Evolutionary conservation across 2,329 filamentous ascomycete genomes (phyloP).

Genomic region (Penicillium sp.): DNA sequence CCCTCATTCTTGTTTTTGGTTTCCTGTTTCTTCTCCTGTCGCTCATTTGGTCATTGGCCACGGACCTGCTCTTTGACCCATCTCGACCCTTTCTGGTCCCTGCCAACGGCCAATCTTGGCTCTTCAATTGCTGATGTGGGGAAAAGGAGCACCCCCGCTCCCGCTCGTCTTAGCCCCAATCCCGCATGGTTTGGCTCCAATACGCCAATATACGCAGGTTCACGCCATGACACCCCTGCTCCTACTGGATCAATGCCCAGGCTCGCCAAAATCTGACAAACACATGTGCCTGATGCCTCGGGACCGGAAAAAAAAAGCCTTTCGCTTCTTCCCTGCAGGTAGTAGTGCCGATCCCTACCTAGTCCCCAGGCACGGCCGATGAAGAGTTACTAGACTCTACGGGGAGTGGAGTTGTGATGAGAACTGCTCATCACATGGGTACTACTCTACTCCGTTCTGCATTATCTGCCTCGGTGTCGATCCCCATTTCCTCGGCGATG

Average conservation of each 20-base stretch:
- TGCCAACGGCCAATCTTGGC: neutral
- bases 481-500: slow-evolving; percentile 7
- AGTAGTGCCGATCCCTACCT: slow-evolving; percentile 4
- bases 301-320: neutral
- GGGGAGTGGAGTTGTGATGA: slow-evolving; percentile 2
- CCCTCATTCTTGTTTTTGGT: slow-evolving; percentile 2
- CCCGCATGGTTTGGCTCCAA: neutral
- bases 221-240: neutral
- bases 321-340: neutral
- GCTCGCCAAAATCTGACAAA: neutral
- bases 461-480: slow-evolving; percentile 10
- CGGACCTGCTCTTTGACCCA: neutral
- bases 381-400: neutral
- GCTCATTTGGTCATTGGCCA: neutral
- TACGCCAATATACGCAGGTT: slow-evolving; percentile 6
- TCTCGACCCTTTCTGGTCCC: neutral
- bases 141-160: slow-evolving; percentile 4
- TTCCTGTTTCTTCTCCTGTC: neutral
- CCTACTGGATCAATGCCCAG: neutral
- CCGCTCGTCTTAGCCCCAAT: neutral
- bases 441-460: neutral
- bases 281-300: slow-evolving; percentile 11
- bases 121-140: neutral
- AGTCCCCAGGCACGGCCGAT: slow-evolving; percentile 3
- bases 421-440: slow-evolving; percentile 6